phyloP scores from a whole-genome alignment of 2,329 filamentous ascomycete genomes.

The Dactylellina cionopaga region DNA sequence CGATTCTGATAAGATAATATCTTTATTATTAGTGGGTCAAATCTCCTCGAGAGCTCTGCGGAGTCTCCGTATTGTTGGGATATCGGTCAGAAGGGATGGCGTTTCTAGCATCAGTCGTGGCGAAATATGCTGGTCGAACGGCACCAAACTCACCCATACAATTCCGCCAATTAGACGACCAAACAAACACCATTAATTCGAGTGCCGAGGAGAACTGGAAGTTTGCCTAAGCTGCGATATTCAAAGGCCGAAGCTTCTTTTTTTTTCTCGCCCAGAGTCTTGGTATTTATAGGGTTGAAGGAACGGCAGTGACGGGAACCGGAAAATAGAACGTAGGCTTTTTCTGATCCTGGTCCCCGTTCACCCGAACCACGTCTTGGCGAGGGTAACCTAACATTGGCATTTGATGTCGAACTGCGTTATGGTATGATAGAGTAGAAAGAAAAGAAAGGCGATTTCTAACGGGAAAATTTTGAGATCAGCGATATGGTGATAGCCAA shows the following conservation, averaged over 20 bases:
- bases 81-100: constrained; percentile 28
- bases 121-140: not conserved
- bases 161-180: constrained; percentile 27
- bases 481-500: not conserved
- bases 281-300: constrained; percentile 49
- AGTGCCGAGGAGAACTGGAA: too few species aligned
- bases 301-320: constrained; percentile 22
- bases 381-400: constrained; percentile 2
- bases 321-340: constrained; percentile 13
- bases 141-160: constrained; percentile 6
- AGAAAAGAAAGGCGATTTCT: too few species aligned
- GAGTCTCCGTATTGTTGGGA: constrained; percentile 25
- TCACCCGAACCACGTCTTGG: constrained; percentile 47
- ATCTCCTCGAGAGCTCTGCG: too few species aligned
- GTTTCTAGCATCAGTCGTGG: constrained; percentile 3
- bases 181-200: too few species aligned
- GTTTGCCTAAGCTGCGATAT: too few species aligned
- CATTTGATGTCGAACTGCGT: too few species aligned
- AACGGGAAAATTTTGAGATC: too few species aligned
- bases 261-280: constrained; percentile 44
- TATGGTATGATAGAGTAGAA: too few species aligned
- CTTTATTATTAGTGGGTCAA: too few species aligned
- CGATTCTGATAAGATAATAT: constrained; percentile 23
- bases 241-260: too few species aligned
- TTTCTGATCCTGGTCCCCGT: constrained; percentile 23